A percentile compares a stretch with the other conserved stretches of the same genome.
Conservation (phyloP, 169 alveolate species). For the Ichthyophthirius multifiliis region DNA sequence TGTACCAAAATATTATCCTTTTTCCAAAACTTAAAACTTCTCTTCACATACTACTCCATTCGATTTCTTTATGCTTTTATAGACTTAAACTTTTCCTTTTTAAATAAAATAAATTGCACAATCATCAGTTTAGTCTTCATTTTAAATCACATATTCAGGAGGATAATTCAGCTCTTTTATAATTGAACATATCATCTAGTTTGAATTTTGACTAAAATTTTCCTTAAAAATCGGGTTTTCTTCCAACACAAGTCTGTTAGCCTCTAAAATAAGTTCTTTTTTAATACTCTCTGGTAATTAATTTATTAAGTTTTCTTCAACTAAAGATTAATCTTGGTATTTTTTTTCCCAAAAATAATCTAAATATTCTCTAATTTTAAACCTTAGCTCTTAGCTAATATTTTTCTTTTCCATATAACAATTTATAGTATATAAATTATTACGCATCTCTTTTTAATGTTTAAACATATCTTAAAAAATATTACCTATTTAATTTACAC, state of each 20-base stretch:
- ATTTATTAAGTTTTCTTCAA: not conserved
- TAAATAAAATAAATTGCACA: not conserved
- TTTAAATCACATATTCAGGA: conserved; percentile 3
- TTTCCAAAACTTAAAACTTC: not conserved
- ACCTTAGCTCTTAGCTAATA: not conserved
- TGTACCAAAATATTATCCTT: not conserved
- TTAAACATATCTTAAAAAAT: not conserved
- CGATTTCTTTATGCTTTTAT: not conserved
- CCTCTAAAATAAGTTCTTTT: not conserved
- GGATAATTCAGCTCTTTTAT: not conserved
- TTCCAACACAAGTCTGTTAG: not conserved
- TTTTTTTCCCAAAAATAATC: conserved; percentile 5
- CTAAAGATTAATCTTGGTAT: not conserved
- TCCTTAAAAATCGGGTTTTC: conserved; percentile 2
- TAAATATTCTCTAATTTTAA: not conserved
- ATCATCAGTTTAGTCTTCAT: not conserved
- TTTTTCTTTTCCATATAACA: conserved; percentile 6
- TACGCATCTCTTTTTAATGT: not conserved
- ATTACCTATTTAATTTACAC: not conserved
- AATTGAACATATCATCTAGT: not conserved
- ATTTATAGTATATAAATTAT: conserved; percentile 5
- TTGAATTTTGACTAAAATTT: not conserved
- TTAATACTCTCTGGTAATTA: not conserved
- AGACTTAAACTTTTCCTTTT: conserved; percentile 6
- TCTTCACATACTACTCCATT: not conserved